Conservation (phyloP, 1,284 basidiomycete species). For the Sporisorium iseilematis-ciliati region DNA sequence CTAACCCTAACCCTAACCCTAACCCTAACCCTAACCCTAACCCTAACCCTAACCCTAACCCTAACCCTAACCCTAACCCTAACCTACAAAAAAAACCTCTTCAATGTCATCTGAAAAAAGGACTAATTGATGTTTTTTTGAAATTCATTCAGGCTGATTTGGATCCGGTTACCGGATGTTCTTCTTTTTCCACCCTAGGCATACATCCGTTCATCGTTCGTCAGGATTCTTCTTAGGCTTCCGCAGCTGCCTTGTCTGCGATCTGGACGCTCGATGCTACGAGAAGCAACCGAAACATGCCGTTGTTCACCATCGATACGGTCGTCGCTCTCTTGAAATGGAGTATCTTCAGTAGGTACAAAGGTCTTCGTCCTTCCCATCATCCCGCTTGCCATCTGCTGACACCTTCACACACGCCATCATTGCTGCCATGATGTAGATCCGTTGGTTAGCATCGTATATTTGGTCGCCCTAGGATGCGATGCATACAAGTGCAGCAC, state of each 20-base stretch:
- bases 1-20: conserved; percentile 11
- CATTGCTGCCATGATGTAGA: conserved; percentile 7
- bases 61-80: conserved; percentile 6
- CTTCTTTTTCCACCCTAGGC: too few relatives aligned
- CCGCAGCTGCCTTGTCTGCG: background rate
- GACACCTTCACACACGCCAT: background rate
- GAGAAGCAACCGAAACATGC: conserved; percentile 14
- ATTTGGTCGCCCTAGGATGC: conserved; percentile 17
- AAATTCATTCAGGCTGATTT: too few relatives aligned
- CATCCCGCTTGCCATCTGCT: background rate
- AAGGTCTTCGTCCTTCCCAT: background rate
- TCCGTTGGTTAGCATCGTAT: conserved; percentile 31
- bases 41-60: conserved; percentile 10
- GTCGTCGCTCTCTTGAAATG: conserved; percentile 25
- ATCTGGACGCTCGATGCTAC: background rate
- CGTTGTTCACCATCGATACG: conserved; percentile 29
- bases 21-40: conserved; percentile 13
- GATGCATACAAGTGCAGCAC: conserved; percentile 12
- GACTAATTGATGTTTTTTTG: too few relatives aligned
- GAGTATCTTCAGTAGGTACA: conserved; percentile 27
- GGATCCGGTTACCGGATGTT: too few relatives aligned
- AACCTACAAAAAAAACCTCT: background rate
- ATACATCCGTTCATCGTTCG: background rate
- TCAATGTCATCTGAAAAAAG: background rate
- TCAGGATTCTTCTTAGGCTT: background rate